phyloP scores from a whole-genome alignment of 495 filamentous ascomycete species.

The Penicillium desertorum region DNA sequence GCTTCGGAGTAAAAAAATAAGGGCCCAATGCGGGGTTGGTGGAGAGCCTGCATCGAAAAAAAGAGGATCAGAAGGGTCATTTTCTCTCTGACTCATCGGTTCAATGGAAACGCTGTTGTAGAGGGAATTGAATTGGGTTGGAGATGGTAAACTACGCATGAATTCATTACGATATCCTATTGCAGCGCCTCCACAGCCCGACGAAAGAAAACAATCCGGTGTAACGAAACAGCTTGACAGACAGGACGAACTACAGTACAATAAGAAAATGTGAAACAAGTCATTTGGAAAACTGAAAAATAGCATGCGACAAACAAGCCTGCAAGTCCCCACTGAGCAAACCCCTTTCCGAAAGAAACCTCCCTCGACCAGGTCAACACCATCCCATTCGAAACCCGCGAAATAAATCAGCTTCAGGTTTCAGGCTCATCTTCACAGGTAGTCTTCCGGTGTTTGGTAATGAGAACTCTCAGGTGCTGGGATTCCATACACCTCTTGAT shows the following conservation, averaged over 20 bases:
- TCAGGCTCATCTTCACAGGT: neutral
- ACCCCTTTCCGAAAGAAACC: neutral
- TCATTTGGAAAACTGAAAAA: slow-evolving; percentile 3
- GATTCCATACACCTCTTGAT: slow-evolving; percentile 35
- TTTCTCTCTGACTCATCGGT: neutral
- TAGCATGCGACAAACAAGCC: slow-evolving; percentile 9
- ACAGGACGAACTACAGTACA: slow-evolving; percentile 23
- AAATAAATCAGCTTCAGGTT: neutral
- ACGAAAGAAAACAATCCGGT: neutral
- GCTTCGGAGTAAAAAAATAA: slow-evolving; percentile 3
- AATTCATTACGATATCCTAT: neutral
- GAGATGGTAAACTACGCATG: neutral
- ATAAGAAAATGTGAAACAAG: slow-evolving; percentile 18
- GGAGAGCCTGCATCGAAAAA: neutral
- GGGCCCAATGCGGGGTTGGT: slow-evolving; percentile 17
- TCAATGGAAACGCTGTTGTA: neutral
- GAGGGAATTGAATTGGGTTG: neutral
- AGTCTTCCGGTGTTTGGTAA: neutral
- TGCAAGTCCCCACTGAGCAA: neutral
- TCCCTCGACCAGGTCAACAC: slow-evolving; percentile 5
- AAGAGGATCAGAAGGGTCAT: neutral
- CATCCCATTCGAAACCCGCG: neutral
- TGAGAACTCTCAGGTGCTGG: neutral
- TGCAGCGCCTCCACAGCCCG: neutral
- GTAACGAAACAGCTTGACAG: neutral